Conservation (phyloP, 306 rosid genomes). For the Arachis stenosperma region DNA sequence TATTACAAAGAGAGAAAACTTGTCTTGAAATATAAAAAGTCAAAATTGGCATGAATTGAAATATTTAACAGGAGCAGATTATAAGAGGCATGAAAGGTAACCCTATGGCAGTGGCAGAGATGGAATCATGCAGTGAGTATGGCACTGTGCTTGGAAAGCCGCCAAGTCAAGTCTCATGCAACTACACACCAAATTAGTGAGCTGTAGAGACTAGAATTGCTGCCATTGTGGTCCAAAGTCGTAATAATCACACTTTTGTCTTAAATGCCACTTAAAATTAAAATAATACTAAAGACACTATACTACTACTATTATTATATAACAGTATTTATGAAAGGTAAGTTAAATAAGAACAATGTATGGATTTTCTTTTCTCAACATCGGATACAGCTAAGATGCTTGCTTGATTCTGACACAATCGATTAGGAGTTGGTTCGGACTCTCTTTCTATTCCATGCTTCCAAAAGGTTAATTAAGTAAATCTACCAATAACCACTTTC, state of each 20-base stretch:
- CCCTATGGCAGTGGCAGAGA: not conserved
- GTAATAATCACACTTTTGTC: conserved; percentile 24
- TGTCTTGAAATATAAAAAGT: not conserved
- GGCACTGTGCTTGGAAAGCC: conserved; percentile 30
- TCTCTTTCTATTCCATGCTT: conserved; percentile 25
- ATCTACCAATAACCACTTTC: not conserved
- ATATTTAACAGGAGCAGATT: not conserved
- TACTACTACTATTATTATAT: not conserved
- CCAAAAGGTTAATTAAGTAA: conserved; percentile 48
- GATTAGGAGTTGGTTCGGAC: not conserved
- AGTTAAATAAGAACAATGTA: not conserved
- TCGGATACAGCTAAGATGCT: conserved; percentile 66
- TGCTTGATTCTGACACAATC: conserved; percentile 72
- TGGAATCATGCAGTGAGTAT: not conserved
- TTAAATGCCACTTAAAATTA: not conserved
- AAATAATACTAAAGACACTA: not conserved
- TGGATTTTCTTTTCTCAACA: conserved; percentile 40
- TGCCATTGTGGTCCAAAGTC: conserved; percentile 69
- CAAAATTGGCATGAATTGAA: not conserved
- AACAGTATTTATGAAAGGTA: not conserved
- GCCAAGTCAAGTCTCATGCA: conserved; percentile 29
- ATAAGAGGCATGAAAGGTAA: too few relatives aligned
- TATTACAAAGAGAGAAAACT: not conserved
- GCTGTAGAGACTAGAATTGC: conserved; percentile 47
- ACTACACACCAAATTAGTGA: conserved; percentile 52